phyloP scores from a whole-genome alignment of 176 grass and related monocot species.

The Lolium multiflorum region DNA sequence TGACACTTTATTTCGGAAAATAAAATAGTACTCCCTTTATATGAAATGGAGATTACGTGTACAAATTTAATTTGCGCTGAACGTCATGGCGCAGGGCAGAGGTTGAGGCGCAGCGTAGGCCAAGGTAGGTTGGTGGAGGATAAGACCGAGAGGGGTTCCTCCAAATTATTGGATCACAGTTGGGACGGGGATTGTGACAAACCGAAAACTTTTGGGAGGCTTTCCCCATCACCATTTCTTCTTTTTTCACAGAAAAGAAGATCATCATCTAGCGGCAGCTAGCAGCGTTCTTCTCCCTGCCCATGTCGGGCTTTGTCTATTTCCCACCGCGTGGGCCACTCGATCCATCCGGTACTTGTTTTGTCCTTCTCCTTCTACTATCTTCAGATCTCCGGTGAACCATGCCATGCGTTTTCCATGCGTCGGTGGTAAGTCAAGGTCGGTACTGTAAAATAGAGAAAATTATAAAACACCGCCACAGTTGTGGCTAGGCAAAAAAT shows the following conservation, averaged over 20 bases:
- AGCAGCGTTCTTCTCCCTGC: background rate
- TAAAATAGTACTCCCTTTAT: too few relatives aligned
- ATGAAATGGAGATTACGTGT: background rate
- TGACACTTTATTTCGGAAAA: background rate
- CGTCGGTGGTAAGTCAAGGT: background rate
- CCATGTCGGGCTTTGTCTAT: background rate
- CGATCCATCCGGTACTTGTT: background rate
- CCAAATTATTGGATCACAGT: slow-evolving; percentile 1
- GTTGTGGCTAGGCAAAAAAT: too few relatives aligned
- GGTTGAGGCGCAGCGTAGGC: background rate
- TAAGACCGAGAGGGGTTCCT: background rate
- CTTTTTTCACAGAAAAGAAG: background rate
- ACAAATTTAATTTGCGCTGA: background rate
- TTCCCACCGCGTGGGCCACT: background rate
- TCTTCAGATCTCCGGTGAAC: too few relatives aligned
- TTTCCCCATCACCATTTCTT: background rate
- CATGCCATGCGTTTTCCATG: background rate
- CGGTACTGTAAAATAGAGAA: too few relatives aligned
- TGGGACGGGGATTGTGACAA: slow-evolving; percentile 9
- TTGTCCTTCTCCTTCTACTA: background rate
- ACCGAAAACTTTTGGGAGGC: background rate
- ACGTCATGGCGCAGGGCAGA: background rate
- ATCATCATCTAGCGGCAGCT: background rate
- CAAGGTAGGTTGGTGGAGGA: slow-evolving; percentile 31
- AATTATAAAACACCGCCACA: too few relatives aligned